These are phyloP conservation scores for Cymbidium sinense DNA, from an alignment of 106 monocot genomes.

Conservation along the genomic window DNA sequence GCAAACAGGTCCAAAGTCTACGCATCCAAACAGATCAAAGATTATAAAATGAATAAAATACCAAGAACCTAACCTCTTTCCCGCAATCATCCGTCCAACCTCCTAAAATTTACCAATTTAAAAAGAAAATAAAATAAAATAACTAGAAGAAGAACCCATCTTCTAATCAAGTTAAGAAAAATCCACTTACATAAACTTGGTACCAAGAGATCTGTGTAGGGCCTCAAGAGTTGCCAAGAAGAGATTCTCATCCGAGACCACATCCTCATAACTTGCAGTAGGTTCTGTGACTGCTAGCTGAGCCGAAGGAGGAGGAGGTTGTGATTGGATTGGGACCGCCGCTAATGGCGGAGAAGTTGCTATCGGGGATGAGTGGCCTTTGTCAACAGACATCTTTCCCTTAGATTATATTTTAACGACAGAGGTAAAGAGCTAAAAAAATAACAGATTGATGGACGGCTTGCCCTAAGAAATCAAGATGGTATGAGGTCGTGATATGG, in stretches of 20 bases:
- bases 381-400: conserved; percentile 3
- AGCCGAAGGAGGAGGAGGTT: neutral
- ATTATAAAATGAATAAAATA: neutral
- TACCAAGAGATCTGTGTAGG: conserved; percentile 18
- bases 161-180: neutral
- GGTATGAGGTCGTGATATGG: neutral
- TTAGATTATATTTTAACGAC: neutral
- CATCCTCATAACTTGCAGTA: conserved; percentile 14
- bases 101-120: neutral
- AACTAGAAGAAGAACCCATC: neutral
- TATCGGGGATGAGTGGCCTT: neutral
- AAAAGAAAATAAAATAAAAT: neutral
- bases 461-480: conserved; percentile 1
- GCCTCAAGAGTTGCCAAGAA: conserved; percentile 17
- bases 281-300: neutral
- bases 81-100: neutral
- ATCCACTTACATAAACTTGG: conserved; percentile 19
- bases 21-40: neutral
- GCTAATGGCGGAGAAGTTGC: conserved; percentile 10
- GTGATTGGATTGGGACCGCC: conserved; percentile 10
- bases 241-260: conserved; percentile 2
- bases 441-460: neutral
- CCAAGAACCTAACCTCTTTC: neutral
- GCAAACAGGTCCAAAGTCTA: neutral
- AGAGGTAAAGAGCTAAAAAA: conserved; percentile 4